Base-by-base conservation (phyloP, 192 early-diverging fungal species). In the Gonapodya sp. region DNA sequence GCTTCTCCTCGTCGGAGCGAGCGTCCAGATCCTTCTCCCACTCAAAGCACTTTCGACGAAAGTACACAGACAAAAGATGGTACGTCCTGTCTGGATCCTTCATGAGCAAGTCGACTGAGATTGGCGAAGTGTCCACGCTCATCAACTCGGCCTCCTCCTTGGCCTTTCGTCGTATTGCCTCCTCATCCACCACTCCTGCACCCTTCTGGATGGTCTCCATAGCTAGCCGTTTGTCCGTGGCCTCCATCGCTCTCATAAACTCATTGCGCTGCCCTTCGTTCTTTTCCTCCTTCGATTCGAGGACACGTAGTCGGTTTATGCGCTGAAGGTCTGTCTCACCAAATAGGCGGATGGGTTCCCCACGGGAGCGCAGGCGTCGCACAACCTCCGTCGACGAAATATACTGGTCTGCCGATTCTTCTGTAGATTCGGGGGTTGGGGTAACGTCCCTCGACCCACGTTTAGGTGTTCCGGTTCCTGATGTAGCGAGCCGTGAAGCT, bases 311-410 rank as follows among this genome's bases (percentile, higher is more conserved):
- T 73, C 97, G 93, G 73, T 86, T 85, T 37, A 93, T 90, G 31
- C 97, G 93, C 82, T 93, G 87, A 35, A 85, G 83, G 83, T 96
- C 91, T 8, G 93, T 91, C 83, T 99, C 97, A 64, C 93, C 97
- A 84, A 99, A 99, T 36, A 98, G 84, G 8, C 93, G 89, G 81
- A 97, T 96, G 36, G 97, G 97, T 81, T 97, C 91, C 73, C 93
- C 93, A 73, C 92, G 91, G 2, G 94, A 92, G 2, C 97, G 88
- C 36, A 99, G 86, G 36, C 96, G 93, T 36, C 92, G 89, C 35
- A 94, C 82, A 0, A 95, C 89, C 77, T 98, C 96, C 34, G 93
- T 92, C 31, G 89, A 83, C 31, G 91, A 84, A 73, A 96, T 92
- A 72, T 90, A 87, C 73, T 86, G 88, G 0, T 88, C 83, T 34